Conservation (phyloP, 306 rosid species). For the Begonia fuchsioides region DNA sequence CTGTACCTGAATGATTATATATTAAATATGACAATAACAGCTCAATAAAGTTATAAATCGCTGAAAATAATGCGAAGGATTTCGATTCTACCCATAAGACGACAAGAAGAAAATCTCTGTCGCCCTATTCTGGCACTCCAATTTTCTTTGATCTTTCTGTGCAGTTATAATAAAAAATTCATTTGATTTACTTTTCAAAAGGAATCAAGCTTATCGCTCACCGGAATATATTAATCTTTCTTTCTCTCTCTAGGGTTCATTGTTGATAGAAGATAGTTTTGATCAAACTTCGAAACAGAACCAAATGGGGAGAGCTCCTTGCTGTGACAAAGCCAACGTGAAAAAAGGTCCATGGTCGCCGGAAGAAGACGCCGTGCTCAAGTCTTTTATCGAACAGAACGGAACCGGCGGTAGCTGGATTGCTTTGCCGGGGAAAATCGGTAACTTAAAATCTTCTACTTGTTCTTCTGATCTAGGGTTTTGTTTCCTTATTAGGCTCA, state of each 20-base stretch:
- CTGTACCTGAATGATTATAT: no score
- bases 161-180: conserved; percentile 15
- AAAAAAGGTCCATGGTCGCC: conserved; percentile 95
- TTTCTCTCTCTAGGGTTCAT: neutral
- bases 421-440: conserved; percentile 79
- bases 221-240: conserved; percentile 18
- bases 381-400: conserved; percentile 61
- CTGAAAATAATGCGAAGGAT: conserved; percentile 1
- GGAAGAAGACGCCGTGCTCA: conserved; percentile 79
- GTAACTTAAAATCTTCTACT: conserved; percentile 7
- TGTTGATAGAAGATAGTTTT: no score
- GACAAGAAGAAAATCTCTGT: conserved; percentile 70
- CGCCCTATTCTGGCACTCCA: conserved; percentile 40
- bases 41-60: neutral
- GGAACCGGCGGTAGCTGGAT: conserved; percentile 95
- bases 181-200: conserved; percentile 20
- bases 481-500: conserved; percentile 2
- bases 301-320: conserved; percentile 86
- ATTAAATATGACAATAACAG: neutral
- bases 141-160: conserved; percentile 28
- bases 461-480: neutral
- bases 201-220: conserved; percentile 31
- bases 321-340: conserved; percentile 95
- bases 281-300: neutral
- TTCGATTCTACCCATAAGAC: conserved; percentile 40